Evolutionary conservation across 208 protist genomes (phyloP).

Genomic region (Crithidia bombi): DNA sequence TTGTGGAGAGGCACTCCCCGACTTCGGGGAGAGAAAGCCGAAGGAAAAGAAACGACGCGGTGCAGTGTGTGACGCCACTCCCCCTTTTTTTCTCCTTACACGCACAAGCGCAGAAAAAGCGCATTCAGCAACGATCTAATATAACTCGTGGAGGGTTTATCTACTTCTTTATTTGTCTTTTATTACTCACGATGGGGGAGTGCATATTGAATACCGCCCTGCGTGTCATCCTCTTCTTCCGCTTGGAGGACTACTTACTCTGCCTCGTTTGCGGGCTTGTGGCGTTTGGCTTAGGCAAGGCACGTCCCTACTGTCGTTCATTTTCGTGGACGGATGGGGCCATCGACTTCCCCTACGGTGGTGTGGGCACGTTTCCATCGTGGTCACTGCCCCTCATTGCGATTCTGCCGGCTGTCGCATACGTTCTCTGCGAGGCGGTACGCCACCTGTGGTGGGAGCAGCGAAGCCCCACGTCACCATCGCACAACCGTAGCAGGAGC

Average conservation of each 20-base stretch:
- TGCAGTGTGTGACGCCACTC: no score
- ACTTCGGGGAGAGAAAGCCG: no score
- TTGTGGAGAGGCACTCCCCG: no score
- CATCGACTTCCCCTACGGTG: conserved; percentile 44
- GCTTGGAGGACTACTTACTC: conserved; percentile 54
- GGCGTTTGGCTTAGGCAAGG: conserved; percentile 19
- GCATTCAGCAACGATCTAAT: background rate
- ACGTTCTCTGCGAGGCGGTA: conserved; percentile 38
- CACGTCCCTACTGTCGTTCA: conserved; percentile 46
- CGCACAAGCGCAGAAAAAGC: background rate
- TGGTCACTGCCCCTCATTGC: conserved; percentile 55
- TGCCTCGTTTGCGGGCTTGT: conserved; percentile 34
- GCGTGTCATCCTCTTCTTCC: conserved; percentile 30
- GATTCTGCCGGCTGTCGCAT: conserved; percentile 39
- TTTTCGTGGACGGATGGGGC: conserved; percentile 57
- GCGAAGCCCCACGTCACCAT: background rate
- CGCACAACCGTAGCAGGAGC: no score
- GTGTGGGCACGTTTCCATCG: conserved; percentile 42
- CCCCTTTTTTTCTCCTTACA: no score
- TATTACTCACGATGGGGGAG: conserved; percentile 6
- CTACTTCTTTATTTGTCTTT: background rate
- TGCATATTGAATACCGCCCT: background rate
- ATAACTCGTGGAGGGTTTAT: background rate
- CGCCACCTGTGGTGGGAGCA: conserved; percentile 6
- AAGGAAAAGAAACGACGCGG: no score